Percentiles rank a stretch among this genome's conserved stretches.
Conservation (phyloP, 2,329 filamentous ascomycete species). For the Penicillium sp. region DNA sequence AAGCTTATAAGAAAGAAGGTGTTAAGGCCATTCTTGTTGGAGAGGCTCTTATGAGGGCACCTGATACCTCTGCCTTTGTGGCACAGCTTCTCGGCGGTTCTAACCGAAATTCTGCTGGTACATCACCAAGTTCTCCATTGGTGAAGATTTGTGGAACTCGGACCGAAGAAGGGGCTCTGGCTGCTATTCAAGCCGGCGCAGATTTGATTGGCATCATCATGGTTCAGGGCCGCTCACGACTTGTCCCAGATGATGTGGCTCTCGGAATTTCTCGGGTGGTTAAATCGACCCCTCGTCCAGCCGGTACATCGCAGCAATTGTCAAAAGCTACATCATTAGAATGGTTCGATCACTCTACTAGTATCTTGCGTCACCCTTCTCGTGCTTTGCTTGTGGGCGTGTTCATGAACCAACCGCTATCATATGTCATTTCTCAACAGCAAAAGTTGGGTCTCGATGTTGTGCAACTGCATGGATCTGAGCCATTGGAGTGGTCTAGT, state of each 20-base stretch:
- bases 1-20: constrained; percentile 81
- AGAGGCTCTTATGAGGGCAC: constrained; percentile 90
- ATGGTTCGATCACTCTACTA: constrained; percentile 65
- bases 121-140: constrained; percentile 49
- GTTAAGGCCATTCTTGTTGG: constrained; percentile 92
- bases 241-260: constrained; percentile 74
- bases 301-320: constrained; percentile 16
- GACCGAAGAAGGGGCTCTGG: constrained; percentile 72
- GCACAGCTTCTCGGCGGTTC: constrained; percentile 69
- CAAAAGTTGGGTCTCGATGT: constrained; percentile 74
- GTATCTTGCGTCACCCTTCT: constrained; percentile 49
- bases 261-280: constrained; percentile 76
- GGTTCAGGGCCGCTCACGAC: constrained; percentile 75
- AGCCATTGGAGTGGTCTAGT: constrained; percentile 86
- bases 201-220: constrained; percentile 93
- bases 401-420: constrained; percentile 85
- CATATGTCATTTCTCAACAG: constrained; percentile 76
- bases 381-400: constrained; percentile 85
- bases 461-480: constrained; percentile 88
- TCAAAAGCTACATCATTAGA: constrained; percentile 47
- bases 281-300: constrained; percentile 49
- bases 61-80: constrained; percentile 80
- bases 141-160: constrained; percentile 97
- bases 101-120: constrained; percentile 19
- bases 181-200: constrained; percentile 80